Conservation (phyloP, 495 filamentous ascomycete species). For the Podospora didyma region DNA sequence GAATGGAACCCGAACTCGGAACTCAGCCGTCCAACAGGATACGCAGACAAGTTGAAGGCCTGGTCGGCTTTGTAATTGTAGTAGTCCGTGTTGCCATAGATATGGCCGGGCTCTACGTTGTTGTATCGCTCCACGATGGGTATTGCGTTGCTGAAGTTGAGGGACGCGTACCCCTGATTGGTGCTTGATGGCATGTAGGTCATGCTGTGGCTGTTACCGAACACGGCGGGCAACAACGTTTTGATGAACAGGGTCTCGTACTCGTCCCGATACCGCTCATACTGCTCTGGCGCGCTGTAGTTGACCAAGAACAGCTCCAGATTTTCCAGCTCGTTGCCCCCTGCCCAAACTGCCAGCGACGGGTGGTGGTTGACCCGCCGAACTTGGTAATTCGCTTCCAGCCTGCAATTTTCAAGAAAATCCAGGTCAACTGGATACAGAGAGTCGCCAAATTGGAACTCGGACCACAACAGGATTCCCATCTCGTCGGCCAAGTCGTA, state of each 20-base stretch:
- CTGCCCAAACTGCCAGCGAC: conserved; percentile 64
- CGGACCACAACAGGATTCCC: conserved; percentile 64
- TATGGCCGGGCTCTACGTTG: conserved; percentile 50
- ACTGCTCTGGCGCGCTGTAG: conserved; percentile 37
- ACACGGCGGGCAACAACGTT: conserved; percentile 57
- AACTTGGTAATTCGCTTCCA: conserved; percentile 60
- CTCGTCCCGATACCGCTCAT: conserved; percentile 45
- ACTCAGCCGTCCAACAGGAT: conserved; percentile 61
- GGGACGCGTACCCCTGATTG: conserved; percentile 56
- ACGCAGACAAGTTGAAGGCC: conserved; percentile 53
- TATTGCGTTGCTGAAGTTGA: conserved; percentile 53
- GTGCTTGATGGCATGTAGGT: conserved; percentile 66
- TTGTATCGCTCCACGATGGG: conserved; percentile 61
- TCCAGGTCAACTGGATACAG: conserved; percentile 54
- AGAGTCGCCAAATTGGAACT: conserved; percentile 63
- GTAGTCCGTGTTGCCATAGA: conserved; percentile 67
- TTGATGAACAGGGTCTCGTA: conserved; percentile 63
- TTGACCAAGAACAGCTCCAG: conserved; percentile 49
- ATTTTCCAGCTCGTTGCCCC: conserved; percentile 63
- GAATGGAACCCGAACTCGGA: conserved; percentile 66
- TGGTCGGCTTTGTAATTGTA: conserved; percentile 60
- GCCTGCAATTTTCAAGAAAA: conserved; percentile 56
- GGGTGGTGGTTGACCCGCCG: conserved; percentile 64
- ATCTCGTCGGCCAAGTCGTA: conserved; percentile 65
- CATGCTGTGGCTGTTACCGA: conserved; percentile 61